Evolutionary conservation across 2,329 filamentous ascomycete genomes (phyloP).

Genomic region (Neofusicoccum umdonicola): DNA sequence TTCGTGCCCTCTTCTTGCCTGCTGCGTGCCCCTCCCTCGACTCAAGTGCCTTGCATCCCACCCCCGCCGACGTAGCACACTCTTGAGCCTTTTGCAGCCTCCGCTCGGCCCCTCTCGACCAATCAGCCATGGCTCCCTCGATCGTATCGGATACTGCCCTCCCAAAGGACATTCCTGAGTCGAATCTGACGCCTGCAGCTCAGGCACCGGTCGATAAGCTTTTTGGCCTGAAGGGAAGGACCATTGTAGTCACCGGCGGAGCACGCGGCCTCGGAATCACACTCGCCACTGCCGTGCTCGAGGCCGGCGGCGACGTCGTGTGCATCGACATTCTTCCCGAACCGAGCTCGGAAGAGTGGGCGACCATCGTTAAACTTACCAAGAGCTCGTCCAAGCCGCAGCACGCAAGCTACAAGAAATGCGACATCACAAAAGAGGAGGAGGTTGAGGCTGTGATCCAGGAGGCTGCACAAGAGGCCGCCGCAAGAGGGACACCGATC

Average conservation of each 20-base stretch:
- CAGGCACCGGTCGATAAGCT: constrained; percentile 6
- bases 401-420: constrained; percentile 21
- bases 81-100: not conserved
- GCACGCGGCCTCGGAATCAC: constrained; percentile 27
- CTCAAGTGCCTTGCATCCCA: not conserved
- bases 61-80: not conserved
- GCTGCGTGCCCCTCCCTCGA: not conserved
- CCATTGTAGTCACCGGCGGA: constrained; percentile 28
- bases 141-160: constrained; percentile 12
- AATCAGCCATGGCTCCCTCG: constrained; percentile 7
- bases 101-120: not conserved
- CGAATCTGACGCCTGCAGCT: constrained; percentile 2
- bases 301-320: constrained; percentile 27
- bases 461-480: constrained; percentile 13
- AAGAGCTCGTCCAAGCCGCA: not conserved
- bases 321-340: constrained; percentile 11
- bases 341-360: constrained; percentile 3
- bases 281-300: constrained; percentile 26
- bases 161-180: constrained; percentile 1
- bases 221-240: constrained; percentile 2
- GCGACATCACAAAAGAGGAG: constrained; percentile 26
- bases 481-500: constrained; percentile 22
- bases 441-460: constrained; percentile 21
- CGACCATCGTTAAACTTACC: not conserved
- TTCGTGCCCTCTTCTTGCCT: not conserved